Percentiles rank a stretch among this genome's conserved stretches.
Evolutionary conservation across 2,329 filamentous ascomycete genomes (phyloP).

Genomic region (Bretziella fagacearum): DNA sequence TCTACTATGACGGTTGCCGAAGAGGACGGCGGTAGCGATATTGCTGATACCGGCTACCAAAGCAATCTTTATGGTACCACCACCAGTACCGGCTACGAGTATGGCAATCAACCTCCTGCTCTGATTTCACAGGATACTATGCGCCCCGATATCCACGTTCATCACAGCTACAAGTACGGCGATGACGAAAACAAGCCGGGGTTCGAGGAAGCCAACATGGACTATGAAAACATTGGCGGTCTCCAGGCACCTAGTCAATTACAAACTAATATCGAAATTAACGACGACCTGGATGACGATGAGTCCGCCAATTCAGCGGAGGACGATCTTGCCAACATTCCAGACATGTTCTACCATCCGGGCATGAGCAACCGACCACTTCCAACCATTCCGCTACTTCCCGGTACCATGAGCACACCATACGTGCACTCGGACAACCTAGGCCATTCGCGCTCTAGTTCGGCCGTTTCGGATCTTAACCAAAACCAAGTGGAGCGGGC

Average conservation of each 20-base stretch:
- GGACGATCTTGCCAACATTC: constrained; percentile 44
- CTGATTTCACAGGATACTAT: constrained; percentile 17
- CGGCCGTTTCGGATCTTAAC: constrained; percentile 23
- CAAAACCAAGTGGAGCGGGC: constrained; percentile 38
- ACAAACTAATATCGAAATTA: constrained; percentile 73
- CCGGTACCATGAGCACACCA: background rate
- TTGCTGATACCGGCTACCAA: background rate
- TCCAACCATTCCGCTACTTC: constrained; percentile 40
- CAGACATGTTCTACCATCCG: constrained; percentile 88
- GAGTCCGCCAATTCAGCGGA: constrained; percentile 49
- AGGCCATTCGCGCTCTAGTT: constrained; percentile 22
- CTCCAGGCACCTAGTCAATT: constrained; percentile 50
- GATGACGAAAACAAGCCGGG: constrained; percentile 22
- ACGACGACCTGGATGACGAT: constrained; percentile 91
- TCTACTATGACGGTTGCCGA: background rate
- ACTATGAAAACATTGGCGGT: constrained; percentile 81
- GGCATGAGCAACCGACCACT: constrained; percentile 51
- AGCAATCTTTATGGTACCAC: too few relatives aligned
- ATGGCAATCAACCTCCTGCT: background rate
- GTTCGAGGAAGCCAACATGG: constrained; percentile 51
- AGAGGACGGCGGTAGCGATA: constrained; percentile 1
- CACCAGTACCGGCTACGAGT: background rate
- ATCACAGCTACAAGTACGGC: constrained; percentile 4
- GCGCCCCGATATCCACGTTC: background rate
- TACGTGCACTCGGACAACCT: background rate